Evolutionary conservation across 371 early-diverging fungal species (phyloP).

Genomic region (Fennellomyces sp.): DNA sequence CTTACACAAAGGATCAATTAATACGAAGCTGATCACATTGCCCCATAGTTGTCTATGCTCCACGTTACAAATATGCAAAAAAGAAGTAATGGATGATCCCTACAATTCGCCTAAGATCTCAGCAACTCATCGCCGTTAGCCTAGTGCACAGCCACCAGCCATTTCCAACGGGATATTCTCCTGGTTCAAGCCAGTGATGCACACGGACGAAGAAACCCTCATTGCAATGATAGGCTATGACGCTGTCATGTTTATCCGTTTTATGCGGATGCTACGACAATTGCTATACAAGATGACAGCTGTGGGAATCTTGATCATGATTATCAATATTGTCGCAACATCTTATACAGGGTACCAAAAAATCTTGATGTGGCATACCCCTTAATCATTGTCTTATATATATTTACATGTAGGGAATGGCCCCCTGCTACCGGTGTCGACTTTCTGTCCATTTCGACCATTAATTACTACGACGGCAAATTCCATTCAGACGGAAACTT

Average conservation of each 20-base stretch:
- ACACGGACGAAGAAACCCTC: slow-evolving; percentile 60
- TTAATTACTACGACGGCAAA: slow-evolving; percentile 37
- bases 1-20: background rate
- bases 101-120: background rate
- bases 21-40: background rate
- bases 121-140: too few relatives aligned
- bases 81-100: slow-evolving; percentile 31
- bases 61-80: slow-evolving; percentile 46
- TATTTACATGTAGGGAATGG: slow-evolving; percentile 53
- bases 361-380: too few relatives aligned
- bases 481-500: slow-evolving; percentile 30
- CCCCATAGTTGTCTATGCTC: slow-evolving; percentile 52
- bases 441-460: slow-evolving; percentile 40
- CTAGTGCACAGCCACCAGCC: slow-evolving; percentile 57
- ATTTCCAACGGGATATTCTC: slow-evolving; percentile 59
- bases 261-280: slow-evolving; percentile 63
- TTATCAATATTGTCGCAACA: slow-evolving; percentile 65
- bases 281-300: slow-evolving; percentile 61
- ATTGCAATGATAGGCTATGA: slow-evolving; percentile 78
- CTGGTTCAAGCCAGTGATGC: slow-evolving; percentile 68
- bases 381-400: background rate
- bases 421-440: slow-evolving; percentile 38
- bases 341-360: slow-evolving; percentile 56
- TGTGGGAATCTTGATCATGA: slow-evolving; percentile 62
- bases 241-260: slow-evolving; percentile 78